Base-by-base conservation (phyloP, 495 filamentous ascomycete genomes). In the Chaetomium tenue region DNA sequence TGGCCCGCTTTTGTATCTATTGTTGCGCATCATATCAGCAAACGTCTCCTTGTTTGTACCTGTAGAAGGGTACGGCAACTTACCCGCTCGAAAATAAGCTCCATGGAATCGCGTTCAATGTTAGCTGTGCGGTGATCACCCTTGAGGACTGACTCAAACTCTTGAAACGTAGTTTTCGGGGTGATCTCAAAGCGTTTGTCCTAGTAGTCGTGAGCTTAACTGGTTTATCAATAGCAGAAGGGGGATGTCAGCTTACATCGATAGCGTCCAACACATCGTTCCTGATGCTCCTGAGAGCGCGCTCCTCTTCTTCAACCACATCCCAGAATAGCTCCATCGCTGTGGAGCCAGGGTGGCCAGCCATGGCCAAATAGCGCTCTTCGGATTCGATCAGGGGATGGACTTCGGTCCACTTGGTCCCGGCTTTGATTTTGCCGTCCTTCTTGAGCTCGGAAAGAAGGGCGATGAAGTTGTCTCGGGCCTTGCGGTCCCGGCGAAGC, bases 311-410 rank as follows among this genome's bases (percentile, higher is more conserved):
- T 72, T 97, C 93, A 18, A 98, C 84, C 56, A 92, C 83, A 76
- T 99, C 95, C 93, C 95, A 97, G 77, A 98, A 96, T 11, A 99
- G 80, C 63, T 99, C 94, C 64, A 96, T 81, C n/a, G 93, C 91
- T 5, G 86, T 90, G 5, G 94, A 97, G 58, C 95, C 95, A 48
- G 86, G 71, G 68, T 94, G 91, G 50, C 93, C 94, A 37, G 94
- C 84, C 78, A 97, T 89, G 54, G 86, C 90, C 71, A 81, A 83
- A 77, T 95, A 98, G 62, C 92, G 88, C 52, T 90, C 83, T 68
- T 98, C 94, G 68, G 89, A 81, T 66, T 89, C 84, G 68, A 99
- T 85, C 57, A 89, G 72, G 5, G 90, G 89, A 69, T 89, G 82
- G 65, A 97, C 82, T 61, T 92, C 83, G 79, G 83, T 90, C 94